Base-by-base conservation (phyloP, 345 rosid genomes). In the Rubroshorea leprosula region DNA sequence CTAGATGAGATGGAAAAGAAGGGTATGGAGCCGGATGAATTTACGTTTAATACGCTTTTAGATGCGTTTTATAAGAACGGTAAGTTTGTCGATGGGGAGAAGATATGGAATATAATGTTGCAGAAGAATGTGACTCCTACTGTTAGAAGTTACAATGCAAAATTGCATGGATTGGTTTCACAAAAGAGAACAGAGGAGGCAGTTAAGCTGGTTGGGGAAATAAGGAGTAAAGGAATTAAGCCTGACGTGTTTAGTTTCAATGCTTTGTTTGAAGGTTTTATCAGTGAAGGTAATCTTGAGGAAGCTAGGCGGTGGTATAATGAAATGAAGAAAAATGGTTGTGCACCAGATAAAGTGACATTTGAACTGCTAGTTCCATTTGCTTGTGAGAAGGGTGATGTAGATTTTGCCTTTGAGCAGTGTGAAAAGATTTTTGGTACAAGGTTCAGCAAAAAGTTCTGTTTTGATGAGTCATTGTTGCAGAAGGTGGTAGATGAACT, bases 1-100 rank as follows among this genome's bases (percentile, higher is more conserved):
- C 51, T 84, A 20, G 74, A 81, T 66, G 83, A 76, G 75, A 87
- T 90, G 85, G 76, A 70, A 67, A 68, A 58, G 70, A 75, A 71
- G 45, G 85, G 82, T 23, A 12, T 87, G 24, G 65, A 63, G 44
- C 83, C 83, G 5, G 67, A 75, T 74, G 27, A 69, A 70, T 38
- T 83, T 45, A 79, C 86, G 2, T 87, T 68, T 55, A 84, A 90
- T 48, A 78, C 82, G 0, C 82, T 87, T 53, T 59, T 87, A 24
- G n/a, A n/a, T n/a, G n/a, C n/a, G n/a, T n/a, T n/a, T n/a, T n/a
- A n/a, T n/a, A n/a, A n/a, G 63, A 75, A 74, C 23, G 80, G 78
- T 6, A 60, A 56, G 60, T 63, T 79, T n/a, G 74, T 13, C 13
- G 81, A 68, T 7, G 96, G 87, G n/a, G 89, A 83, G 69, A 62